Conservation (phyloP, 306 rosid genomes). For the Malus orientalis region DNA sequence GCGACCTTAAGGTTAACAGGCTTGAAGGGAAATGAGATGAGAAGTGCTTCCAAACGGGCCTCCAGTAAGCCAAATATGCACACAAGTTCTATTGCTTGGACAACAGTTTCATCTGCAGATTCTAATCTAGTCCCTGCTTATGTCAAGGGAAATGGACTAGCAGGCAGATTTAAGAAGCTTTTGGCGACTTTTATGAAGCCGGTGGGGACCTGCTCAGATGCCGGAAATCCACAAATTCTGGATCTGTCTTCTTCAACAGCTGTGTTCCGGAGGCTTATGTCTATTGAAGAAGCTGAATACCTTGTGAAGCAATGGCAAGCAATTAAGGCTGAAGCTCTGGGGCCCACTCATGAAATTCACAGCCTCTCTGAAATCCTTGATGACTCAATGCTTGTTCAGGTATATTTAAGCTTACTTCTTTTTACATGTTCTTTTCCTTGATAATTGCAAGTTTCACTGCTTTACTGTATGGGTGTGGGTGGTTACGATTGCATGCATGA, state of each 20-base stretch:
- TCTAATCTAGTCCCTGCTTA: conserved; percentile 43
- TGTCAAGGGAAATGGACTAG: conserved; percentile 33
- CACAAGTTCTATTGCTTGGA: conserved; percentile 30
- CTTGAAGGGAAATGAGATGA: conserved; percentile 33
- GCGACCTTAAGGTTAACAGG: conserved; percentile 50
- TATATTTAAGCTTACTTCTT: conserved; percentile 13
- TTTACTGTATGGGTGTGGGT: background rate
- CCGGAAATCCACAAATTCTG: conserved; percentile 25
- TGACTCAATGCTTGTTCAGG: conserved; percentile 93
- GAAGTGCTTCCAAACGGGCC: conserved; percentile 35
- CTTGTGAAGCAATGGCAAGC: conserved; percentile 92
- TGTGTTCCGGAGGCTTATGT: conserved; percentile 48
- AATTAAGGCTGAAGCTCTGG: conserved; percentile 87
- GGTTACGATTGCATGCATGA: background rate
- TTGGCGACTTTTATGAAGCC: conserved; percentile 34
- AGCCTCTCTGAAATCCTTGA: conserved; percentile 71
- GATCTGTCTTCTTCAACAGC: conserved; percentile 28
- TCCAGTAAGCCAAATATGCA: conserved; percentile 25
- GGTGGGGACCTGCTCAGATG: conserved; percentile 32
- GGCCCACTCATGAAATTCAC: conserved; percentile 66
- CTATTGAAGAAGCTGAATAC: conserved; percentile 80
- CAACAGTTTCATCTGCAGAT: conserved; percentile 42
- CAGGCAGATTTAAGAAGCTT: conserved; percentile 46
- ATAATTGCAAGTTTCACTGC: background rate
- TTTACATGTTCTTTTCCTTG: background rate